Base-by-base conservation (phyloP, 495 filamentous ascomycete species). In the Ascodesmis nigricans region DNA sequence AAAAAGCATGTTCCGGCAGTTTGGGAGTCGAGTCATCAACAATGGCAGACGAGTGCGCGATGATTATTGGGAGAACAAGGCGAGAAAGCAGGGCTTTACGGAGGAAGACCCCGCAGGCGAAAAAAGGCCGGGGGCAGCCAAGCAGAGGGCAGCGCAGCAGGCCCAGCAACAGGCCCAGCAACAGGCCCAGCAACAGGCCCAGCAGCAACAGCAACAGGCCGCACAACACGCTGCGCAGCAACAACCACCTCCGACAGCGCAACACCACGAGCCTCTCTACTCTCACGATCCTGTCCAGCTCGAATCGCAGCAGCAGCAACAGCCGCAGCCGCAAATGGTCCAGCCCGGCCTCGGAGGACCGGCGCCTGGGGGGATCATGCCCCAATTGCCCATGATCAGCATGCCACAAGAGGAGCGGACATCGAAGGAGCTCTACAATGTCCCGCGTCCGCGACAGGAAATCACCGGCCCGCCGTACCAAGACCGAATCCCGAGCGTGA, bases 1-100 rank as follows among this genome's bases (percentile, higher is more conserved):
- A n/a, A 73, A 77, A 41, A 93, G 87, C 29, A 99, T 99, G 87
- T 99, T 95, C 53, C 74, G 87, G 11, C 87, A 99, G 55, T 99
- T 99, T 51, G 87, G 87, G n/a, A 91, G 81, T 46, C 65, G 90
- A 34, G 74, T 99, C 23, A 90, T 99, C 38, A 69, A 74, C 3
- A 75, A 78, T 47, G 87, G 87, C 8, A 64, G 83, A 39, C 69
- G 90, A 7, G 87, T 99, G 21, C 73, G 84, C 20, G 87, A 99
- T 56, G 87, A 99, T 53, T 95, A 99, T 52, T 95, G 87, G 87
- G 87, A 95, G 48, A 75, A 69, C 47, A 99, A 95, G 58, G 87
- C 87, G 3, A 66, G 74, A 23, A 99, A 95, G 53, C 87, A 99
- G 51, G 87, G 87, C 11, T 99, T 99, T 48, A 99, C 87, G 0